phyloP scores from a whole-genome alignment of 148 eudicot species.

The Beta vulgaris region DNA sequence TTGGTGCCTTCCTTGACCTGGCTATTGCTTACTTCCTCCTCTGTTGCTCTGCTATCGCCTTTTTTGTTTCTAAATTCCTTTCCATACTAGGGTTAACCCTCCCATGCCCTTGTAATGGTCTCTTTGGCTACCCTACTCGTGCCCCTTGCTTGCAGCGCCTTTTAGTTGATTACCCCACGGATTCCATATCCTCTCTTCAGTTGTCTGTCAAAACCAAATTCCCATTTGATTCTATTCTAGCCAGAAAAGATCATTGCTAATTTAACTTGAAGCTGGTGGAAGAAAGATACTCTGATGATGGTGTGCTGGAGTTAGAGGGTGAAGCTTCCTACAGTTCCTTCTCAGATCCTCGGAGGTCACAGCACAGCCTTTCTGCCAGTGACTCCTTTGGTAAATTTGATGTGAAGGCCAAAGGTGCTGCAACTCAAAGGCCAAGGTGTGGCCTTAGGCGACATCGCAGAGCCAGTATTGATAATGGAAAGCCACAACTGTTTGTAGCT shows the following conservation, averaged over 20 bases:
- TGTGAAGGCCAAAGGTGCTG: conserved; percentile 49
- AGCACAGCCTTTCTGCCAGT: conserved; percentile 24
- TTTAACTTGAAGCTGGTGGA: conserved; percentile 41
- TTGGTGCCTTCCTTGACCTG: conserved; percentile 91
- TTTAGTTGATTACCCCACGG: conserved; percentile 52
- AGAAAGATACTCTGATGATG: conserved; percentile 33
- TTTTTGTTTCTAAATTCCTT: conserved; percentile 52
- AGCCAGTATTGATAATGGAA: conserved; percentile 39
- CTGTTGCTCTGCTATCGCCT: conserved; percentile 67
- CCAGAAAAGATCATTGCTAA: conserved; percentile 32
- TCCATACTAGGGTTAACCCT: conserved; percentile 62
- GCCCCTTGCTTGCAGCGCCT: conserved; percentile 46
- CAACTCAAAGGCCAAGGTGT: conserved; percentile 43
- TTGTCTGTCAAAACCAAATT: conserved; percentile 49
- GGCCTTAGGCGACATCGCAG: conserved; percentile 47
- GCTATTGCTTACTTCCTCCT: conserved; percentile 72
- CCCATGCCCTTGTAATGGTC: conserved; percentile 68
- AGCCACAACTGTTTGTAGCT: no score
- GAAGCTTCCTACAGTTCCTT: conserved; percentile 66
- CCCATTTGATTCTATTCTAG: conserved; percentile 55
- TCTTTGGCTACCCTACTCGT: conserved; percentile 38
- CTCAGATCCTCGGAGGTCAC: conserved; percentile 40
- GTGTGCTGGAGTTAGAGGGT: conserved; percentile 49
- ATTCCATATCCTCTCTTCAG: conserved; percentile 55
- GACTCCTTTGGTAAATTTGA: conserved; percentile 43